These are phyloP conservation scores for Candida silvatica DNA, from an alignment of 805 yeast genomes.

Conservation along the genomic window DNA sequence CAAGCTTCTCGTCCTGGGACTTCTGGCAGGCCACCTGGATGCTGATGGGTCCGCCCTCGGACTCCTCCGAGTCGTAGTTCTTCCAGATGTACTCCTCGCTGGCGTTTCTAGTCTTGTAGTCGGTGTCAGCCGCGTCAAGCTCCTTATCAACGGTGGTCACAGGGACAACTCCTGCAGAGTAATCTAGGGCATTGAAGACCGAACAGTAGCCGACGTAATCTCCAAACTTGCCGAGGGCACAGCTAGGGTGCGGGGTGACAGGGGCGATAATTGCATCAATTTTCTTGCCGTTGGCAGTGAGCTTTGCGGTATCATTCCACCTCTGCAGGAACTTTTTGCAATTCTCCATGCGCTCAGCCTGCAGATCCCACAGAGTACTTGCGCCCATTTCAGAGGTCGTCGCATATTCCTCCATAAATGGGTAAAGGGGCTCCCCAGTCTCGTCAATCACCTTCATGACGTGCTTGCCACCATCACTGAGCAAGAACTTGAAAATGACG, in stretches of 20 bases:
- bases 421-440: conserved; percentile 32
- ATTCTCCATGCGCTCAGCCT: not conserved
- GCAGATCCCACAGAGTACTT: not conserved
- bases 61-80: conserved; percentile 37
- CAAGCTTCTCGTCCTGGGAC: conserved; percentile 49
- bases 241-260: conserved; percentile 32
- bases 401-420: conserved; percentile 20
- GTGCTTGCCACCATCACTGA: conserved; percentile 29
- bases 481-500: conserved; percentile 26
- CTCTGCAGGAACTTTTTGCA: not conserved
- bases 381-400: conserved; percentile 8
- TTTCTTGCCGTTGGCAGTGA: conserved; percentile 28
- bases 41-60: conserved; percentile 51
- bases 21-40: conserved; percentile 50
- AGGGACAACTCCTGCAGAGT: conserved; percentile 41
- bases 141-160: conserved; percentile 43
- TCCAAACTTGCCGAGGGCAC: conserved; percentile 11
- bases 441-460: conserved; percentile 27
- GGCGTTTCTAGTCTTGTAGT: conserved; percentile 28
- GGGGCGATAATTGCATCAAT: conserved; percentile 45
- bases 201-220: conserved; percentile 37
- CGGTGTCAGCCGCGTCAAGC: conserved; percentile 25
- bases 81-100: conserved; percentile 35
- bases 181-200: conserved; percentile 39
- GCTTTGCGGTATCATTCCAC: conserved; percentile 25